These are phyloP conservation scores for Neonectria ditissima DNA, from an alignment of 2,329 filamentous ascomycete genomes.

Conservation along the genomic window DNA sequence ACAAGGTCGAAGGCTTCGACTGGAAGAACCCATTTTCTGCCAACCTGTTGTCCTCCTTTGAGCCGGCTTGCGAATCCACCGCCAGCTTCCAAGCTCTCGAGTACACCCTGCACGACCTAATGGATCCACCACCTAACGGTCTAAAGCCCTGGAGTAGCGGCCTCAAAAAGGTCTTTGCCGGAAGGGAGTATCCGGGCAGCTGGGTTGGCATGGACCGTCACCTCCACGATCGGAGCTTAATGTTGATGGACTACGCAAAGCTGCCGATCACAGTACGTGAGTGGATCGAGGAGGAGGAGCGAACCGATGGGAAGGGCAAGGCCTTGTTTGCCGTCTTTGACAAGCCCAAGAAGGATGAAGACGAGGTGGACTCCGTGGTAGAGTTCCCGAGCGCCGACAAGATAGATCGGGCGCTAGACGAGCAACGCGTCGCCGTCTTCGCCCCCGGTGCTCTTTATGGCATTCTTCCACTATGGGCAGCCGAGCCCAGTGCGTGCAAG, in stretches of 20 bases:
- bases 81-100: slow-evolving; percentile 54
- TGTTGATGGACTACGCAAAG: slow-evolving; percentile 59
- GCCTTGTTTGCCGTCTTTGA: slow-evolving; percentile 57
- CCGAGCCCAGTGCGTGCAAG: slow-evolving; percentile 56
- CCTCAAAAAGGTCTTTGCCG: slow-evolving; percentile 55
- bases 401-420: slow-evolving; percentile 47
- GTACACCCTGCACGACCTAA: slow-evolving; percentile 59
- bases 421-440: slow-evolving; percentile 59
- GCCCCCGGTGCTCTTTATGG: slow-evolving; percentile 65
- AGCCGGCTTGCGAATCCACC: slow-evolving; percentile 50
- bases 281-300: slow-evolving; percentile 62
- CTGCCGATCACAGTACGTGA: slow-evolving; percentile 57
- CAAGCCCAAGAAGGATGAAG: slow-evolving; percentile 52
- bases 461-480: slow-evolving; percentile 62
- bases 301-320: slow-evolving; percentile 48
- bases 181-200: slow-evolving; percentile 61
- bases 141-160: slow-evolving; percentile 54
- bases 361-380: slow-evolving; percentile 54
- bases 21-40: slow-evolving; percentile 56
- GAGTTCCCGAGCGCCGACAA: slow-evolving; percentile 43
- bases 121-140: slow-evolving; percentile 52
- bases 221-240: slow-evolving; percentile 59
- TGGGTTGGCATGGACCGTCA: slow-evolving; percentile 67
- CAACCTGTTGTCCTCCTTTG: slow-evolving; percentile 46
- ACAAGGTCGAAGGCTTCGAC: slow-evolving; percentile 54